These are phyloP conservation scores for Chlamydomonas sp. DNA, from an alignment of 139 green algal genomes.

Conservation along the genomic window DNA sequence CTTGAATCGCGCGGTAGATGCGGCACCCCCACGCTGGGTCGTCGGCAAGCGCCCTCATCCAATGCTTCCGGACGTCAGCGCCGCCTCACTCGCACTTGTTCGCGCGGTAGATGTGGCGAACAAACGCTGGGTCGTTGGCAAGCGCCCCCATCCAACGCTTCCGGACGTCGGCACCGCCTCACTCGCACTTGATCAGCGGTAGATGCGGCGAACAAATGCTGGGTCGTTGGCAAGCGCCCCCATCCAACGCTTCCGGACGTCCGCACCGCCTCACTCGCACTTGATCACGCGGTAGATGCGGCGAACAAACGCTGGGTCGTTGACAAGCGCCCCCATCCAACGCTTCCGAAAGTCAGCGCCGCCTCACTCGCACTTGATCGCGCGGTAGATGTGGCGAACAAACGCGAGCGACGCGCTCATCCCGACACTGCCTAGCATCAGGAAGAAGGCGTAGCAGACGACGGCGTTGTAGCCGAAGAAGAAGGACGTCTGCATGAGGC, in stretches of 20 bases:
- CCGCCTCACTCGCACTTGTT: not conserved
- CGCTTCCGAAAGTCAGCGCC: not conserved
- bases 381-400: conserved; percentile 60
- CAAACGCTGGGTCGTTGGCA: conserved; percentile 42
- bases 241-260: not conserved
- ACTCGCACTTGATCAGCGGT: not conserved
- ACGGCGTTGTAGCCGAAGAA: conserved; percentile 78
- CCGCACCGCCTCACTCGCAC: not conserved
- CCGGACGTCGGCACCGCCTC: not conserved
- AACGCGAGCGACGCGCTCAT: conserved; percentile 67
- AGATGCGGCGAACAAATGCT: not conserved
- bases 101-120: conserved; percentile 57
- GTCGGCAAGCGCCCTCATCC: not conserved
- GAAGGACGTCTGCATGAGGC: conserved; percentile 74
- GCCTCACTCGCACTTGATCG: conserved; percentile 10
- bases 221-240: not conserved
- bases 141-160: not conserved
- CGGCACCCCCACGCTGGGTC: not conserved
- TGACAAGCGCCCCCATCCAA: not conserved
- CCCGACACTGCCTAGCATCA: conserved; percentile 77
- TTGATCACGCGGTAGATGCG: not conserved
- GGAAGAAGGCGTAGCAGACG: conserved; percentile 75
- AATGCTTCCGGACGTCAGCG: not conserved
- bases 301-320: not conserved
- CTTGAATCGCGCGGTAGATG: not conserved